These are phyloP conservation scores for Crithidia brevicula DNA, from an alignment of 208 protist species.

Conservation along the genomic window DNA sequence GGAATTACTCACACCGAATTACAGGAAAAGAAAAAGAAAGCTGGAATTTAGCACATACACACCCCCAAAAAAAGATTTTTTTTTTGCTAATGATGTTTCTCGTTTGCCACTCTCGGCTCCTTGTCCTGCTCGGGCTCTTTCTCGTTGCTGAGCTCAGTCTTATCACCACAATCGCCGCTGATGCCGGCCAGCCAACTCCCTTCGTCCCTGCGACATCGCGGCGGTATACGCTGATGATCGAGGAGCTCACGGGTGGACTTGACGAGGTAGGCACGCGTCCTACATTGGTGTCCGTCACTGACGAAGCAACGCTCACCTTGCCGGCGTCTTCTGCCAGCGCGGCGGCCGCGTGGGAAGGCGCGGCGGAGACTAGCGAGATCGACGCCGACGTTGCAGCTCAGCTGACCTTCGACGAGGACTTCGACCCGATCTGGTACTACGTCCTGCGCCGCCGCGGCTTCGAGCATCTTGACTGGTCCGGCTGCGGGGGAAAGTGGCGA, in stretches of 20 bases:
- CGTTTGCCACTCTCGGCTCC: not conserved
- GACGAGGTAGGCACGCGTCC: conserved; percentile 36
- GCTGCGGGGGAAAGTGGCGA: conserved; percentile 79
- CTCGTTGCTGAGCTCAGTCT: too few relatives aligned
- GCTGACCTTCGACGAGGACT: conserved; percentile 67
- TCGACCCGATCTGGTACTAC: conserved; percentile 82
- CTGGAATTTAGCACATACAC: too few relatives aligned
- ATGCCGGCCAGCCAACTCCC: not conserved
- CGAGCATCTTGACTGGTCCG: conserved; percentile 68
- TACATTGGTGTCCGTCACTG: conserved; percentile 61
- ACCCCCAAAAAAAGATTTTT: too few relatives aligned
- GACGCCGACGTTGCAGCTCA: conserved; percentile 32
- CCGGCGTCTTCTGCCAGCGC: conserved; percentile 7
- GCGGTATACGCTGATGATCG: conserved; percentile 48
- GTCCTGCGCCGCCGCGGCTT: conserved; percentile 59
- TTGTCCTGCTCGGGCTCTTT: not conserved
- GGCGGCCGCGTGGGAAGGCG: conserved; percentile 23
- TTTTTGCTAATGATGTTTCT: too few relatives aligned
- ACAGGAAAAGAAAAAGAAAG: too few relatives aligned
- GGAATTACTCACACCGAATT: too few relatives aligned
- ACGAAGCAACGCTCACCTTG: conserved; percentile 37
- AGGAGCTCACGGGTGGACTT: conserved; percentile 46
- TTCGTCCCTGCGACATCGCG: conserved; percentile 33
- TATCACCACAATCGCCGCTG: not conserved
- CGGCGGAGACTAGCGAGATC: conserved; percentile 16